A percentile compares a stretch with the other conserved stretches of the same genome.
These are phyloP conservation scores for Sporothrix brunneoviolacea DNA, from an alignment of 2,329 filamentous ascomycete species.

Conservation along the genomic window DNA sequence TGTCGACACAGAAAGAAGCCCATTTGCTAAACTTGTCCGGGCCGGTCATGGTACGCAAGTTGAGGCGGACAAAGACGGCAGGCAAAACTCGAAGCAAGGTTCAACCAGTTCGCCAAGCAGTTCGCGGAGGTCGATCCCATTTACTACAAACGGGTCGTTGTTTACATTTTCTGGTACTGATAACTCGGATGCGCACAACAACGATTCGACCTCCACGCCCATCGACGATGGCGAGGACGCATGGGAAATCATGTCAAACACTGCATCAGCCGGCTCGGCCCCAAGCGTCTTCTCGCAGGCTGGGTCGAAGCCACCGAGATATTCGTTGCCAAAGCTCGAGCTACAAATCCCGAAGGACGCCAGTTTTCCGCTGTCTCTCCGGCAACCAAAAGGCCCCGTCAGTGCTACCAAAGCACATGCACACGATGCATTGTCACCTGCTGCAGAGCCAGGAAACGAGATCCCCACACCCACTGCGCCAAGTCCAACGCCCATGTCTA, in stretches of 20 bases:
- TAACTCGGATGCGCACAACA: not conserved
- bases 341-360: not conserved
- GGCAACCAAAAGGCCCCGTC: not conserved
- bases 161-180: not conserved
- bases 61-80: not conserved
- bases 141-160: not conserved
- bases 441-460: not conserved
- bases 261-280: not conserved
- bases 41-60: slow-evolving; percentile 18
- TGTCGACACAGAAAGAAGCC: slow-evolving; percentile 50
- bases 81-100: not conserved
- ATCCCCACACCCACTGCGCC: slow-evolving; percentile 29
- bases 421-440: not conserved
- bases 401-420: not conserved
- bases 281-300: not conserved
- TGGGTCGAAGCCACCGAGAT: not conserved
- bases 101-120: not conserved
- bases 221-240: not conserved
- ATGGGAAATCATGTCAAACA: not conserved
- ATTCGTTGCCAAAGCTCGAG: not conserved
- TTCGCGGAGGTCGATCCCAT: not conserved
- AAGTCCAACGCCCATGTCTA: slow-evolving; percentile 26
- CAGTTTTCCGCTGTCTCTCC: no score
- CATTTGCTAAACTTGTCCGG: slow-evolving; percentile 40
- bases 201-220: not conserved